Percentiles rank a stretch among this genome's conserved stretches.
Evolutionary conservation across 2,329 filamentous ascomycete species (phyloP).

Genomic region (Claviceps humidiphila): DNA sequence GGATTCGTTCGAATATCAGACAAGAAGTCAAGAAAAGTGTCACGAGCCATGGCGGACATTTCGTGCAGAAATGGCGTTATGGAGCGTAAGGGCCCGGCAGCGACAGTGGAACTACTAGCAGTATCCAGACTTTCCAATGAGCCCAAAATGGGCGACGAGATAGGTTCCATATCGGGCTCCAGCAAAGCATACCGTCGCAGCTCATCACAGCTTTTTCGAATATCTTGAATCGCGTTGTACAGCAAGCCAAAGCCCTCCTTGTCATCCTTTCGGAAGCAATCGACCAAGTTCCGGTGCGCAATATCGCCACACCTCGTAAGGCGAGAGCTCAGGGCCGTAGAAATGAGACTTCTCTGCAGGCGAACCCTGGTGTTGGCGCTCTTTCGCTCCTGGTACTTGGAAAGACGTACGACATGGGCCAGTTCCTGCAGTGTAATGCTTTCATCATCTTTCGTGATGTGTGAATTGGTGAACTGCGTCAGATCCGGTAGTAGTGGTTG

Average conservation of each 20-base stretch:
- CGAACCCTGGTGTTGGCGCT: conserved; percentile 59
- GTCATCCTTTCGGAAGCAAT: conserved; percentile 66
- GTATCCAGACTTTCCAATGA: conserved; percentile 38
- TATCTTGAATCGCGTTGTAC: conserved; percentile 67
- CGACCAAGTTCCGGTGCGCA: conserved; percentile 61
- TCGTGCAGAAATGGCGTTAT: conserved; percentile 52
- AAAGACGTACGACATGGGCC: conserved; percentile 62
- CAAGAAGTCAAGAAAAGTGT: conserved; percentile 67
- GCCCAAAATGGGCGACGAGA: conserved; percentile 25
- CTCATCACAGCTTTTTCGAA: conserved; percentile 63
- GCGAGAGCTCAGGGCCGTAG: conserved; percentile 60
- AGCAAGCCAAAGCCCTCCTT: conserved; percentile 63
- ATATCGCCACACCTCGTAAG: conserved; percentile 63
- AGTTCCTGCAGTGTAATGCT: conserved; percentile 64
- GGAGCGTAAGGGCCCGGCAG: conserved; percentile 23
- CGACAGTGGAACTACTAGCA: conserved; percentile 28
- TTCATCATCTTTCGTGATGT: conserved; percentile 45
- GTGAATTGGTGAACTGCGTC: conserved; percentile 51
- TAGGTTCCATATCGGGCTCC: conserved; percentile 57
- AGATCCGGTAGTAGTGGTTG: conserved; percentile 50
- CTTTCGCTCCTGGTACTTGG: conserved; percentile 72
- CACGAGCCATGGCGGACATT: conserved; percentile 60
- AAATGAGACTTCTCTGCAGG: conserved; percentile 61
- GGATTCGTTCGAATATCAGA: conserved; percentile 73
- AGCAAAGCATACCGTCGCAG: conserved; percentile 56